These are phyloP conservation scores for Naganishia kalamii DNA, from an alignment of 768 basidiomycete genomes.

Conservation along the genomic window DNA sequence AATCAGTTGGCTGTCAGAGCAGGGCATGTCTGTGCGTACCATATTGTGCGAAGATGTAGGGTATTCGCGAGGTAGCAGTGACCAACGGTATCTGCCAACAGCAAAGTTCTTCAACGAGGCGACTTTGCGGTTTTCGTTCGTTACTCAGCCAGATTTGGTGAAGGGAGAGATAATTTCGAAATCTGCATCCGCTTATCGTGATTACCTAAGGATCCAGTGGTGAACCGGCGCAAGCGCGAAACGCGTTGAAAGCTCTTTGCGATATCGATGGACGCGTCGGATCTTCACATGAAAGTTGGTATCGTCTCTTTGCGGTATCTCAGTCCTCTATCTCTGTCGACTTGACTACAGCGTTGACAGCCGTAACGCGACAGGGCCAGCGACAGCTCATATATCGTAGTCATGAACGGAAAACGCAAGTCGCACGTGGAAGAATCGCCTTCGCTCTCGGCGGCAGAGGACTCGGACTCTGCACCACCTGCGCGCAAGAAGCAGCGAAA, in stretches of 20 bases:
- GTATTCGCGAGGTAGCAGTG: neutral
- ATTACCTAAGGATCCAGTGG: neutral
- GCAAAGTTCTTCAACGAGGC: too few relatives aligned
- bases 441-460: neutral
- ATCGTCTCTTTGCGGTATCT: neutral
- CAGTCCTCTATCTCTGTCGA: too few relatives aligned
- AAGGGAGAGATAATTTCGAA: neutral
- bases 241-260: too few relatives aligned
- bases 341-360: too few relatives aligned
- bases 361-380: too few relatives aligned
- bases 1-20: neutral
- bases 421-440: neutral
- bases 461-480: neutral
- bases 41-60: neutral
- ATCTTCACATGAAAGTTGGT: neutral
- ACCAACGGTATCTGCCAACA: too few relatives aligned
- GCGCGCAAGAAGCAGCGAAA: slow-evolving; percentile 1
- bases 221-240: neutral
- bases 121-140: neutral
- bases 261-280: neutral
- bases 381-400: neutral
- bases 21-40: neutral
- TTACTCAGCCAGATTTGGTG: neutral
- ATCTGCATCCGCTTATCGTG: neutral
- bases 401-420: slow-evolving; percentile 8